phyloP scores from a whole-genome alignment of 306 rosid genomes.

The Sicyos edulis region DNA sequence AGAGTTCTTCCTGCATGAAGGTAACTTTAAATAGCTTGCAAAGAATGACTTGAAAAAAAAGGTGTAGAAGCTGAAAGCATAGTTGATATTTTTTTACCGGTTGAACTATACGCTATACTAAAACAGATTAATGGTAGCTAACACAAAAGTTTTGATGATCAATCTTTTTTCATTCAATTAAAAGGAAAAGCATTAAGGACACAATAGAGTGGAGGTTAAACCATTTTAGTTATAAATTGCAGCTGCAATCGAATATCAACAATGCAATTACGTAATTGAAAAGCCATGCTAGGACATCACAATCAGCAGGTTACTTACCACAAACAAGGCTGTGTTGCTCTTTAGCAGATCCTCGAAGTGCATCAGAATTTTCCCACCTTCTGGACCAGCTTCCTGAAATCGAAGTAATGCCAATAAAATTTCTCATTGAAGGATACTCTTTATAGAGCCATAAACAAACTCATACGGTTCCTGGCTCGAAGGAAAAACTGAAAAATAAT shows the following conservation, averaged over 20 bases:
- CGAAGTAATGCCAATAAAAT: slow-evolving; percentile 16
- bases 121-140: background rate
- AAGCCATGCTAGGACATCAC: background rate
- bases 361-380: slow-evolving; percentile 88
- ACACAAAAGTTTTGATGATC: background rate
- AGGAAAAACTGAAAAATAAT: background rate
- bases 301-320: slow-evolving; percentile 48
- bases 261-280: background rate
- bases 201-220: background rate
- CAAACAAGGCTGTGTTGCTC: slow-evolving; percentile 88
- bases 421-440: background rate
- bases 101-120: background rate
- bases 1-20: slow-evolving; percentile 83
- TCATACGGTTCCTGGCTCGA: background rate
- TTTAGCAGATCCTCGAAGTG: slow-evolving; percentile 90
- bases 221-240: background rate
- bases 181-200: background rate
- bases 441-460: slow-evolving; percentile 10
- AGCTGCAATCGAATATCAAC: slow-evolving; percentile 1
- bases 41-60: background rate
- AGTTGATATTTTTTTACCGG: background rate
- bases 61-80: background rate
- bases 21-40: slow-evolving; percentile 21
- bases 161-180: background rate
- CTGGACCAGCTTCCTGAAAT: slow-evolving; percentile 85